Base-by-base conservation (phyloP, 2,329 filamentous ascomycete genomes). In the Penicillium sp. region DNA sequence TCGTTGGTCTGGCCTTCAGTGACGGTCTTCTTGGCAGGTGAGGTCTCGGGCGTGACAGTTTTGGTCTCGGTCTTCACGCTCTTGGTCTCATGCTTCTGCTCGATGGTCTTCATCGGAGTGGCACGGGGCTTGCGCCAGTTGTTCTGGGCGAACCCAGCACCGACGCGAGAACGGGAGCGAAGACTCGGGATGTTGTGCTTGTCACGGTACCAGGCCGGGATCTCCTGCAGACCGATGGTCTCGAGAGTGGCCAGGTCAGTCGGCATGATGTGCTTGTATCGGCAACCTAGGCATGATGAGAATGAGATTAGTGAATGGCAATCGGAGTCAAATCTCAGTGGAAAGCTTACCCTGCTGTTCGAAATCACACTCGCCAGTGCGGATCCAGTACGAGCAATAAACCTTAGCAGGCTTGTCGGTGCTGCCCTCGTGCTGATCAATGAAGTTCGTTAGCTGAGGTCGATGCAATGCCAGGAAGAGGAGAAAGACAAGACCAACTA, bases 231-330 rank as follows among this genome's bases (percentile, higher is more conserved):
- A 0, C 92, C 92, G 2, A 96, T 79, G 6, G 81, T 78, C 45
- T 82, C 75, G 63, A 95, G 83, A 1, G 85, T 89, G 0, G 78
- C 75, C 51, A 79, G 78, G 61, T 91, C 85, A 24, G 76, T 72
- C 0, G 92, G 92, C 88, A 96, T 96, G 69, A 94, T 89, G 70
- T 96, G 92, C 75, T 91, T 93, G 78, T 86, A 96, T 62, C 87
- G 85, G 76, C 92, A 96, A 0, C 92, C 74, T 76, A 43, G 20
- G 28, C 14, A 16, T 6, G 23, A 45, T 14, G 18, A 18, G n/a
- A 24, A 18, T n/a, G n/a, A 24, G 45, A 26, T 54, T 14, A 38
- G 21, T 54, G 45, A 42, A 55, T 43, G 47, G 47, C 24, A 14
- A 57, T 16, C 18, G 20, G 11, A 50, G 6, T 18, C 5, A 23